Evolutionary conservation across 2,329 filamentous ascomycete species (phyloP).

Genomic region (Biscogniauxia mediterranea): DNA sequence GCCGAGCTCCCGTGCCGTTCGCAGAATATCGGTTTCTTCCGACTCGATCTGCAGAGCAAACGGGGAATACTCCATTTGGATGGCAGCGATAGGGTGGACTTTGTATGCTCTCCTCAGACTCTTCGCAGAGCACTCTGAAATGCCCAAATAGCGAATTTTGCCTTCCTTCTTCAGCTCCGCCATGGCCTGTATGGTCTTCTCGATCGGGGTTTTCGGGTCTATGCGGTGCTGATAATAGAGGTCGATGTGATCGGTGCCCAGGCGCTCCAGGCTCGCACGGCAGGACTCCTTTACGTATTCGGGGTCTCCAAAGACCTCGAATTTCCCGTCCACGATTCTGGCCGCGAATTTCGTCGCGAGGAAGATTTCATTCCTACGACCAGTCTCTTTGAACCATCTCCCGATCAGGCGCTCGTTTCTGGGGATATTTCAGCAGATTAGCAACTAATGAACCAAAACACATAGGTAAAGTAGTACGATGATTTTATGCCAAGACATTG

Average conservation of each 20-base stretch:
- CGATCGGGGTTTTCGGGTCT: slow-evolving; percentile 43
- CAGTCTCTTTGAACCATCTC: slow-evolving; percentile 40
- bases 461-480: not conserved
- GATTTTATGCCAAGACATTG: not conserved
- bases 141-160: slow-evolving; percentile 51
- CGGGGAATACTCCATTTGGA: slow-evolving; percentile 52
- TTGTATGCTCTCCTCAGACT: slow-evolving; percentile 47
- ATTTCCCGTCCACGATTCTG: slow-evolving; percentile 20
- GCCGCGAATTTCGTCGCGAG: slow-evolving; percentile 54
- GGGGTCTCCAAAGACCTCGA: slow-evolving; percentile 21
- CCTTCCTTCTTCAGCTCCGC: slow-evolving; percentile 46
- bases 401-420: slow-evolving; percentile 43
- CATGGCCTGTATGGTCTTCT: slow-evolving; percentile 49
- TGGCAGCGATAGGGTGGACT: slow-evolving; percentile 46
- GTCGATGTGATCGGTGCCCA: slow-evolving; percentile 51
- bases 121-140: slow-evolving; percentile 45
- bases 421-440: not conserved
- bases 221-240: slow-evolving; percentile 52
- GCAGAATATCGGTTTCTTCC: slow-evolving; percentile 43
- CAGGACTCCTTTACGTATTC: slow-evolving; percentile 30
- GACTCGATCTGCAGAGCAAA: slow-evolving; percentile 59
- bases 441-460: no score
- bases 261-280: slow-evolving; percentile 39
- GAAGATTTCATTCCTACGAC: slow-evolving; percentile 47
- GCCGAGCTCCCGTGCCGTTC: slow-evolving; percentile 52